Conservation (phyloP, 2,329 filamentous ascomycete genomes). For the Fusarium sp. region DNA sequence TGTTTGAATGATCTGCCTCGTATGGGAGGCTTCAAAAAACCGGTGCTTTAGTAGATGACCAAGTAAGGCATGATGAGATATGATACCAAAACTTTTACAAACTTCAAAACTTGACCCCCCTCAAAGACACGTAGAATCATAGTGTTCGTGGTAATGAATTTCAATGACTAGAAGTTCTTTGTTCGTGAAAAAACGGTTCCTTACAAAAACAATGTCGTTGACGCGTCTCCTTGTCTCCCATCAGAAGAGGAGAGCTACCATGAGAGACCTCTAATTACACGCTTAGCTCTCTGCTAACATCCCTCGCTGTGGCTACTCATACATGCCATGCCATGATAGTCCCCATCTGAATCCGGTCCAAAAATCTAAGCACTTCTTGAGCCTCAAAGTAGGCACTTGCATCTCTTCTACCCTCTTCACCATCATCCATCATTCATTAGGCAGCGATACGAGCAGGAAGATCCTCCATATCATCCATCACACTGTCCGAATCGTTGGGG, state of each 20-base stretch:
- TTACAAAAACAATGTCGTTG: neutral
- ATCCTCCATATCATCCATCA: constrained; percentile 60
- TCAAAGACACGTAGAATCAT: neutral
- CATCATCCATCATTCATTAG: constrained; percentile 7
- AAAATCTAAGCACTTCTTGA: constrained; percentile 2
- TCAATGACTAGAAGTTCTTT: neutral
- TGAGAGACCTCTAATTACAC: constrained; percentile 28
- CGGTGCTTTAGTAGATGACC: constrained; percentile 7
- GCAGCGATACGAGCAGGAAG: constrained; percentile 49
- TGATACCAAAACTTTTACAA: constrained; percentile 14
- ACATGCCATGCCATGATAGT: constrained; percentile 13
- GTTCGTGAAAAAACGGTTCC: constrained; percentile 12
- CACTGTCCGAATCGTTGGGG: constrained; percentile 48
- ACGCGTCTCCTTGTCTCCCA: neutral
- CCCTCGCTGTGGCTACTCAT: constrained; percentile 21
- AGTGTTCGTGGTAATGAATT: neutral
- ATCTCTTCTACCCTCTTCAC: neutral
- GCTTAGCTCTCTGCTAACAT: constrained; percentile 5
- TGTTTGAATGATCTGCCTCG: constrained; percentile 18
- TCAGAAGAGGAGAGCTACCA: constrained; percentile 2
- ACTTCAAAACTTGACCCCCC: neutral
- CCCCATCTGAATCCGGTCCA: neutral
- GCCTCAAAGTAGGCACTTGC: neutral
- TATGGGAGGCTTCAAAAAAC: neutral
- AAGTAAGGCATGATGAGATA: constrained; percentile 30